These are phyloP conservation scores for Stropharia rugosoannulata DNA, from an alignment of 768 basidiomycete genomes.

Conservation along the genomic window DNA sequence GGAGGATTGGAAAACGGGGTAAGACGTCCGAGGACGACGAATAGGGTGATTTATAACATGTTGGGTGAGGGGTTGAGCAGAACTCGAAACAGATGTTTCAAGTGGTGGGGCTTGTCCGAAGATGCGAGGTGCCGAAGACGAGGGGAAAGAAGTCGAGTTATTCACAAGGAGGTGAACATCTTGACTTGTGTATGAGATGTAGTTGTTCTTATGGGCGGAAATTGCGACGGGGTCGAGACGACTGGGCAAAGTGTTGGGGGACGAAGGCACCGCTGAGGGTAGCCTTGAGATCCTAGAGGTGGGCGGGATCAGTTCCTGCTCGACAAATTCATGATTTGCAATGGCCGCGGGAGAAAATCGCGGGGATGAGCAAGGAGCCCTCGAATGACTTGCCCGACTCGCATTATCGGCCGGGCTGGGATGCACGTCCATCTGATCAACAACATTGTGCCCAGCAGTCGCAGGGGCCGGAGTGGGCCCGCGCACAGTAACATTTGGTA, in stretches of 20 bases:
- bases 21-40: conserved; percentile 68
- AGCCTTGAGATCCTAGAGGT: conserved; percentile 57
- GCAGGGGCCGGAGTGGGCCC: conserved; percentile 5
- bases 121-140: conserved; percentile 39
- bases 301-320: conserved; percentile 53
- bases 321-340: conserved; percentile 27
- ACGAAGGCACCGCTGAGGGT: conserved; percentile 47
- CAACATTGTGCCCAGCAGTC: conserved; percentile 16
- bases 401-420: conserved; percentile 13
- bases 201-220: conserved; percentile 39
- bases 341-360: conserved; percentile 11
- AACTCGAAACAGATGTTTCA: conserved; percentile 62
- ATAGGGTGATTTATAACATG: conserved; percentile 58
- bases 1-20: conserved; percentile 59
- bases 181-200: conserved; percentile 37
- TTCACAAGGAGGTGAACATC: conserved; percentile 49
- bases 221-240: conserved; percentile 46
- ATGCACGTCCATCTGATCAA: conserved; percentile 23
- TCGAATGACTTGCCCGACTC: conserved; percentile 11
- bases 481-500: too few relatives aligned
- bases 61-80: conserved; percentile 33
- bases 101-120: conserved; percentile 38
- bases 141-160: conserved; percentile 39
- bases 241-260: conserved; percentile 20
- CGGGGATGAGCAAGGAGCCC: conserved; percentile 16